Evolutionary conservation across 768 basidiomycete species (phyloP), one percentile per base, ranked within the genome.

Genomic region (Trametes cinnabarina): DNA sequence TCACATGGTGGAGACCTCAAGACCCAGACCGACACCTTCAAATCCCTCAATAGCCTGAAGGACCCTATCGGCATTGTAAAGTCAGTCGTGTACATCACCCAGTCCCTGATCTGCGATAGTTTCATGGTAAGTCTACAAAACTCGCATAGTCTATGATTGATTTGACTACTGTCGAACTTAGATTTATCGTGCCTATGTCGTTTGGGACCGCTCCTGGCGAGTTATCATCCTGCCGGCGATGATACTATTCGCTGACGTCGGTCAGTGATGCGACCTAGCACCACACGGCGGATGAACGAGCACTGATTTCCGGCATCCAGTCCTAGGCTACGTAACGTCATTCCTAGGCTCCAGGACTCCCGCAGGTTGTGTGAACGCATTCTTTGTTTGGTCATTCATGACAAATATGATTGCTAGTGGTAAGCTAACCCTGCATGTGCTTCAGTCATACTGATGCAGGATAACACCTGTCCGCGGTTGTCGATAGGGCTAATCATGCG

Each of bases 131-230:
- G 51, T 17, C 32, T 26, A 0, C 23, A 11, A 8, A 19, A 37
- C 25, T 15, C 20, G 40, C 39, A 5, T 23, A 10, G n/a, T 12
- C n/a, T 2, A 32, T 23, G n/a, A 15, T 12, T 22, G 30, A 20
- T 37, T 4, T 11, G 10, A 9, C 17, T 17, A 11, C 30, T 15
- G n/a, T n/a, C 14, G 1, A 17, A 15, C 17, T 4, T 26, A 60
- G 58, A 50, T 60, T 9, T 60, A 55, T 43, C 52, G 58, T 8
- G 52, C 53, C 1, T 60, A 55, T 23, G 30, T 54, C 14, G 58
- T 60, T n/a, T 60, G 53, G 52, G 48, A 54, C 19, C 52, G 58
- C 11, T 22, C 19, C 2, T 55, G 58, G 53, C 9, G n/a, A 7
- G 42, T 55, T 6, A 25, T 44, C 14, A 15, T 55, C 14, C 6